Base-by-base conservation (phyloP, 2,329 filamentous ascomycete genomes). In the Colletotrichum sansevieriae region DNA sequence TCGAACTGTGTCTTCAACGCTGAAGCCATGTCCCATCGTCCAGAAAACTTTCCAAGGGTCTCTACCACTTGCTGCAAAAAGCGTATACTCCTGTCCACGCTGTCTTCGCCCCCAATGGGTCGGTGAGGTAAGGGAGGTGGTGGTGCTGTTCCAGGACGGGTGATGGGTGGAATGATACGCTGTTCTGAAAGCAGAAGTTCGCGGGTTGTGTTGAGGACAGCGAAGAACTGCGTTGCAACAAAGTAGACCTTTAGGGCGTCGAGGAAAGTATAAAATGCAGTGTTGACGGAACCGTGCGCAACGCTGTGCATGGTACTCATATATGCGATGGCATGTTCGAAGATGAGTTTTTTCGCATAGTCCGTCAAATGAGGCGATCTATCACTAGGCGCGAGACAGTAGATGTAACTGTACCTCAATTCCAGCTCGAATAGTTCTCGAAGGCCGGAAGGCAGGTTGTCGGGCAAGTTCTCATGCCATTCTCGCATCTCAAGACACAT, bases 231-330 rank as follows among this genome's bases (percentile, higher is more conserved):
- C 68, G 84, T 88, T 13, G 86, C 88, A 81, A 91, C 88, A 74
- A 91, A 97, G 75, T 93, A 96, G 1, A 93, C 90, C 60, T 95
- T 90, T 75, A 97, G 86, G 1, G 94, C 92, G 76, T 98, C 95
- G 75, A 97, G 91, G 74, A 95, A 97, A 1, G 93, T 95, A 74
- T 96, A 88, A 59, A 95, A 91, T 4, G 91, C 87, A 15, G 87
- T 84, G 69, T 89, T 86, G 37, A 83, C 80, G 4, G 86, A 78
- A 72, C 87, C 85, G 65, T 86, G 85, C 25, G 92, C 85, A 52
- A 94, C 86, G 5, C 89, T 87, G 73, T 92, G 87, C 71, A 97
- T 89, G 69, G 89, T 88, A 68, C 92, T 87, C 56, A 96, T 87
- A 75, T 96, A 98, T n/a, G 91, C 87, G 72, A 95, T 89, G 71